phyloP scores from a whole-genome alignment of 139 green algal genomes.

The Diplosphaera chodatii region DNA sequence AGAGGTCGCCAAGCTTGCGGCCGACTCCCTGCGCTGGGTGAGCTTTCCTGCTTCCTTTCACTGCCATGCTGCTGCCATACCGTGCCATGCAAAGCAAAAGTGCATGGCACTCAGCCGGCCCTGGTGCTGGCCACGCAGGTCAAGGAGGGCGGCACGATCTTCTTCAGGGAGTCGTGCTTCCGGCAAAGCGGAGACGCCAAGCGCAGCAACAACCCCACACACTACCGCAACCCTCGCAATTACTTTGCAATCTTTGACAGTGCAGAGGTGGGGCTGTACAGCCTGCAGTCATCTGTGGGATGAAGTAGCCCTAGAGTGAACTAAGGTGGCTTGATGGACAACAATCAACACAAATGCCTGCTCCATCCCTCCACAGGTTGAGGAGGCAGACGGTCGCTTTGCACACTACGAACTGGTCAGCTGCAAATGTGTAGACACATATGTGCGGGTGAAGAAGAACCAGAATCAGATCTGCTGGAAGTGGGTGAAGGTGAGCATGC shows the following conservation, averaged over 20 bases:
- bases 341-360: neutral
- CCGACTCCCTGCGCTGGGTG: conserved; percentile 61
- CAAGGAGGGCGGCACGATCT: conserved; percentile 54
- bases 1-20: conserved; percentile 63
- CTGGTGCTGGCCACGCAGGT: conserved; percentile 32
- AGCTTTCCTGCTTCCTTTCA: neutral
- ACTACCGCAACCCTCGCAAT: conserved; percentile 76
- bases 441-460: conserved; percentile 78
- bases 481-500: conserved; percentile 37
- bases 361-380: neutral
- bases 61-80: neutral
- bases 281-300: neutral
- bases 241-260: conserved; percentile 74
- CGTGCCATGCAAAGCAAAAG: too few relatives aligned
- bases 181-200: conserved; percentile 68
- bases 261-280: neutral
- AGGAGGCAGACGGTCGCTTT: conserved; percentile 27
- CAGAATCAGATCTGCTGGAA: conserved; percentile 80
- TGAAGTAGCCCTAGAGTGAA: too few relatives aligned
- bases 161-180: conserved; percentile 90
- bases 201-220: conserved; percentile 74
- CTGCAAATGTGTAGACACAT: conserved; percentile 75
- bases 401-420: conserved; percentile 51
- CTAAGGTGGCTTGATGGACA: too few relatives aligned
- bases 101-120: neutral